Percentiles rank a stretch among this genome's conserved stretches.
These are phyloP conservation scores for Neurospora sp. DNA, from an alignment of 2,329 filamentous ascomycete species.

Conservation along the genomic window DNA sequence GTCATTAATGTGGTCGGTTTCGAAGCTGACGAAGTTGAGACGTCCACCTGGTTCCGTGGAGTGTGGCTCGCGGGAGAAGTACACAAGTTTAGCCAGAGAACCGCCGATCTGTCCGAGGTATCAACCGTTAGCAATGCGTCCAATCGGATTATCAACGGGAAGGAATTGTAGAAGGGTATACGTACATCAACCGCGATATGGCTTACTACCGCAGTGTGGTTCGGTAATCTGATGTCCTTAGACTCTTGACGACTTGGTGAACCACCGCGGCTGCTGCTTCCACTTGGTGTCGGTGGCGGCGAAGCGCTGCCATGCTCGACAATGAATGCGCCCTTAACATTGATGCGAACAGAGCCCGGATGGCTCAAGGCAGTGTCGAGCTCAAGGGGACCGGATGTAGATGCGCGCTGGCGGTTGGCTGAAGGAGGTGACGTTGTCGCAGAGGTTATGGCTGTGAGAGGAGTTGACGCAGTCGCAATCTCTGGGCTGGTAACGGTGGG, in stretches of 20 bases:
- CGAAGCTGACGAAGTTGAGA: conserved; percentile 91
- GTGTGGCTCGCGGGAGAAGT: conserved; percentile 82
- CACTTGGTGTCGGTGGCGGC: conserved; percentile 30
- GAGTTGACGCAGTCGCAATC: conserved; percentile 24
- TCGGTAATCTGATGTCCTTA: conserved; percentile 89
- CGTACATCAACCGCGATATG: conserved; percentile 93
- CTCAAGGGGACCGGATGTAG: conserved; percentile 38
- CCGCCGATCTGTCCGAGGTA: conserved; percentile 66
- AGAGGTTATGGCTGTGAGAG: not conserved
- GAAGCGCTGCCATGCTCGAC: conserved; percentile 63
- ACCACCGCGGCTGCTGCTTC: conserved; percentile 31
- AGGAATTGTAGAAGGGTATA: conserved; percentile 17
- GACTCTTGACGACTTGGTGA: conserved; percentile 54
- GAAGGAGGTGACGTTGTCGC: conserved; percentile 1
- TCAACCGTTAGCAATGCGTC: not conserved
- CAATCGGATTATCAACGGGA: conserved; percentile 15
- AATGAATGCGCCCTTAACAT: conserved; percentile 93
- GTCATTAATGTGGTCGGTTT: conserved; percentile 87
- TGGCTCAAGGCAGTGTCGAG: conserved; percentile 52
- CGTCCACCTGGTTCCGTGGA: conserved; percentile 75
- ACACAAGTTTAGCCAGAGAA: conserved; percentile 90
- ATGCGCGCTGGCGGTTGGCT: conserved; percentile 23
- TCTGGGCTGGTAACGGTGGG: conserved; percentile 20
- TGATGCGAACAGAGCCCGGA: conserved; percentile 76
- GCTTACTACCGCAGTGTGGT: conserved; percentile 90